Conservation (phyloP, 1,284 basidiomycete species). For the Microbotryum saponariae region DNA sequence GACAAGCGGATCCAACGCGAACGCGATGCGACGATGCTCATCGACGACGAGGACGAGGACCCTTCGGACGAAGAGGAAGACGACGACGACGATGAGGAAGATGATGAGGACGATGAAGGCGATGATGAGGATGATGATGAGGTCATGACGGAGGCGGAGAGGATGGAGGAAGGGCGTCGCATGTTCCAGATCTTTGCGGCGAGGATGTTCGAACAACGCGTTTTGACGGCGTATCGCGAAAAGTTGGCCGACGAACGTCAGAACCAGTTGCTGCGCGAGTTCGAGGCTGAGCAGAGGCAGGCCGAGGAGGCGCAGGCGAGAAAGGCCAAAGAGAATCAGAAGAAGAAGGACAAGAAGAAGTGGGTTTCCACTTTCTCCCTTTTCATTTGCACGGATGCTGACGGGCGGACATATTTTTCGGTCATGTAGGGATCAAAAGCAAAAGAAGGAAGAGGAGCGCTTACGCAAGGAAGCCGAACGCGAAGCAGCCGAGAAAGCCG, state of each 20-base stretch:
- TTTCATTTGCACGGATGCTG: background rate
- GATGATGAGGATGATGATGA: conserved; percentile 39
- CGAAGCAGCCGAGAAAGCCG: conserved; percentile 69
- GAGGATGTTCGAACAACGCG: conserved; percentile 97
- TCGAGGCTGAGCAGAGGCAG: conserved; percentile 78
- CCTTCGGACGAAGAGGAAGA: conserved; percentile 52
- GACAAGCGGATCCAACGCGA: conserved; percentile 88
- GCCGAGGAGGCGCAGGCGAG: conserved; percentile 80
- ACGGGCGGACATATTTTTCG: background rate
- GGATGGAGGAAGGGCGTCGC: conserved; percentile 95
- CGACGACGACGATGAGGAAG: conserved; percentile 51
- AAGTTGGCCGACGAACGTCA: conserved; percentile 76
- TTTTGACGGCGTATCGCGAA: conserved; percentile 84
- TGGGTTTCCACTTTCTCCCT: conserved; percentile 41
- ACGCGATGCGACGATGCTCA: conserved; percentile 72
- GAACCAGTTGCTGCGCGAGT: conserved; percentile 72
- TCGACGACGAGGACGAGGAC: conserved; percentile 53
- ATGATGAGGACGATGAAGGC: conserved; percentile 48
- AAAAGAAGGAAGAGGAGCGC: conserved; percentile 82
- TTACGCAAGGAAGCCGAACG: conserved; percentile 65
- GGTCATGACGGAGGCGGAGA: conserved; percentile 56
- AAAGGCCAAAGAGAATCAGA: conserved; percentile 91
- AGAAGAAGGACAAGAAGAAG: conserved; percentile 97
- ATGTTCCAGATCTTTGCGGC: conserved; percentile 99
- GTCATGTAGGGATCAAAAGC: conserved; percentile 66